Conservation (phyloP, 2,329 filamentous ascomycete species). For the Basipetospora sp. region DNA sequence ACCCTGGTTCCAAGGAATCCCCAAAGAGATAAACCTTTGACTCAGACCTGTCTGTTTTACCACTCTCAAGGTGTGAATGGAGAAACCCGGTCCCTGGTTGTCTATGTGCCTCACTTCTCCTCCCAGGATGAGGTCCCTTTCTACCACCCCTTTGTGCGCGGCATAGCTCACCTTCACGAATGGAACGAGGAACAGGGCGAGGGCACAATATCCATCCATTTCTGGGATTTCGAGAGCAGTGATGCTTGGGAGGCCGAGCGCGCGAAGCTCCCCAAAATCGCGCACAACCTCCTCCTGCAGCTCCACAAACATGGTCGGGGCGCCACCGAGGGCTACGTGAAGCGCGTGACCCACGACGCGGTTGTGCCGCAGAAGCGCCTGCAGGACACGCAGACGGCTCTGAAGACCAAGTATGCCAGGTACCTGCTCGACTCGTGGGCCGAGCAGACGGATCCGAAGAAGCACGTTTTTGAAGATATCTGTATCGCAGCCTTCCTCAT, state of each 20-base stretch:
- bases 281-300: constrained; percentile 50
- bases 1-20: constrained; percentile 71
- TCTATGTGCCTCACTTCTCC: constrained; percentile 64
- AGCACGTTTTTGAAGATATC: constrained; percentile 92
- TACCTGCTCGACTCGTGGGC: constrained; percentile 61
- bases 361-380: constrained; percentile 62
- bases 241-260: constrained; percentile 13
- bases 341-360: constrained; percentile 70
- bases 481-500: constrained; percentile 83
- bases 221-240: constrained; percentile 34
- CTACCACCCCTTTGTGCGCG: constrained; percentile 69
- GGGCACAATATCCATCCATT: constrained; percentile 46
- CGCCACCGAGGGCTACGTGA: constrained; percentile 51
- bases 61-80: constrained; percentile 16
- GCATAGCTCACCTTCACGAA: constrained; percentile 62
- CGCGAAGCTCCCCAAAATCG: constrained; percentile 48
- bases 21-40: constrained; percentile 55
- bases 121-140: constrained; percentile 55
- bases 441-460: constrained; percentile 72
- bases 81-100: constrained; percentile 28
- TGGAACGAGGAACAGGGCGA: constrained; percentile 30
- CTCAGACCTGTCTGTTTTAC: constrained; percentile 66
- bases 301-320: constrained; percentile 63
- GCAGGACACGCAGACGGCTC: constrained; percentile 65
- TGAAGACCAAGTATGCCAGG: constrained; percentile 69